phyloP scores from a whole-genome alignment of 768 basidiomycete genomes.

The Boletellus sp. region DNA sequence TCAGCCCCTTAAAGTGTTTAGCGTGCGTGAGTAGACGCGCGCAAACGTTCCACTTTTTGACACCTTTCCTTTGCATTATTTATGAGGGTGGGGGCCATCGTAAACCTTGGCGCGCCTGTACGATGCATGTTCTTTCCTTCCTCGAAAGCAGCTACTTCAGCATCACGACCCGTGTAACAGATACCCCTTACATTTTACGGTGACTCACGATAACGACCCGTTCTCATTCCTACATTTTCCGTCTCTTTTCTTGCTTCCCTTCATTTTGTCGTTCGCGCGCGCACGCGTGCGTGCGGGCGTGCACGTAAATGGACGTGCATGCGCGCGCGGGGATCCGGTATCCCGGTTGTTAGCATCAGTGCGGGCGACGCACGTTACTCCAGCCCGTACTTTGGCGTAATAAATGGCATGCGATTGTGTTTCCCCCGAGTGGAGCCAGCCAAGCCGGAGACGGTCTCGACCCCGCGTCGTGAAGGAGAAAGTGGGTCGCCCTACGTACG shows the following conservation, averaged over 20 bases:
- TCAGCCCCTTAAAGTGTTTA: background rate
- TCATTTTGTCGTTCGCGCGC: background rate
- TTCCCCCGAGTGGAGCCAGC: background rate
- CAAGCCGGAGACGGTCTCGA: conserved; percentile 5
- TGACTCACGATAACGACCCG: background rate
- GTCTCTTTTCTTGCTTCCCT: background rate
- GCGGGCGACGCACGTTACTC: conserved; percentile 15
- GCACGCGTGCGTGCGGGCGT: too few relatives aligned
- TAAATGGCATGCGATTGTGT: conserved; percentile 4
- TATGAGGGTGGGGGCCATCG: conserved; percentile 13
- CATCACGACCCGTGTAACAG: conserved; percentile 14
- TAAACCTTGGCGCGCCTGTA: conserved; percentile 5
- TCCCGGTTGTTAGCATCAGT: conserved; percentile 23
- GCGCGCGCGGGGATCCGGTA: conserved; percentile 17
- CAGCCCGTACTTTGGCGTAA: conserved; percentile 5
- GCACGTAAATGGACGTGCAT: background rate
- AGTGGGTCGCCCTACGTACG: too few relatives aligned
- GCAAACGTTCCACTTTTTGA: conserved; percentile 3
- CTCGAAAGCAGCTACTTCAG: background rate
- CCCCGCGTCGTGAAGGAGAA: background rate
- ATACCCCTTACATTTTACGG: conserved; percentile 20
- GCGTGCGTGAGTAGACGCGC: background rate
- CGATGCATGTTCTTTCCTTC: conserved; percentile 2
- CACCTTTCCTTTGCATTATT: conserved; percentile 20
- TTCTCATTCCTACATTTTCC: background rate